A percentile compares a stretch with the other conserved stretches of the same genome.
Conservation (phyloP, 306 rosid genomes). For the Cicer arietinum region DNA sequence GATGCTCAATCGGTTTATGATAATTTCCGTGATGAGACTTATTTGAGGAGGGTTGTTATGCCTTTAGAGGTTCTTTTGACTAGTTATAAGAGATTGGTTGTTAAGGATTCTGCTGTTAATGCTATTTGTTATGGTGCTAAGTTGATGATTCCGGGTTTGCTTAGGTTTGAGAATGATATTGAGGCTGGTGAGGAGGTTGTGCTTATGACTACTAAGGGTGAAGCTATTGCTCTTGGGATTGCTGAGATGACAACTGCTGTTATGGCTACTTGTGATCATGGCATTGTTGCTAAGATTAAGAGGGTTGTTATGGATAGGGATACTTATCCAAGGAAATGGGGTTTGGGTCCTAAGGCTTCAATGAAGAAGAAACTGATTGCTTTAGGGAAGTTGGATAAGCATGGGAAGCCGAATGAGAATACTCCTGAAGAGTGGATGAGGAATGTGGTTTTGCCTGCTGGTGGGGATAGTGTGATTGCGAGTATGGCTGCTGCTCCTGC, state of each 20-base stretch:
- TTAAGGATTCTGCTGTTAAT: conserved; percentile 22
- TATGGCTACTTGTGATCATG: conserved; percentile 28
- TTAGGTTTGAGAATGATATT: conserved; percentile 31
- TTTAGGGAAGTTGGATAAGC: conserved; percentile 15
- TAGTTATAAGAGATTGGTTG: conserved; percentile 17
- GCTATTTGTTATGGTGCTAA: conserved; percentile 28
- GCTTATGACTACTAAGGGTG: conserved; percentile 16
- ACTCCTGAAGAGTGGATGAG: conserved; percentile 9
- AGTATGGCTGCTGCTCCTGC: neutral
- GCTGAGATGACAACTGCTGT: conserved; percentile 29
- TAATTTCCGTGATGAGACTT: neutral
- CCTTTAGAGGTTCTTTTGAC: conserved; percentile 27
- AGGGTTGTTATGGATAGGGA: conserved; percentile 26
- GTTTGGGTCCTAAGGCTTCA: conserved; percentile 26
- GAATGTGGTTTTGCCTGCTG: neutral
- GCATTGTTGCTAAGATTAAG: conserved; percentile 23
- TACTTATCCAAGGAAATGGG: conserved; percentile 29
- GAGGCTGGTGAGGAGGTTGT: conserved; percentile 22
- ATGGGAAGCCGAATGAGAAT: conserved; percentile 2
- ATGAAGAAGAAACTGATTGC: conserved; percentile 26
- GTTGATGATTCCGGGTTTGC: conserved; percentile 20
- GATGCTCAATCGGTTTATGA: conserved; percentile 4
- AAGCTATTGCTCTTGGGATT: conserved; percentile 15
- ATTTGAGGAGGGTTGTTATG: conserved; percentile 24
- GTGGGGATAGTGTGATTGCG: neutral